Percentiles rank a stretch among this genome's conserved stretches.
Conservation (phyloP, 805 yeast species). For the Nakazawaea wyomingensis region DNA sequence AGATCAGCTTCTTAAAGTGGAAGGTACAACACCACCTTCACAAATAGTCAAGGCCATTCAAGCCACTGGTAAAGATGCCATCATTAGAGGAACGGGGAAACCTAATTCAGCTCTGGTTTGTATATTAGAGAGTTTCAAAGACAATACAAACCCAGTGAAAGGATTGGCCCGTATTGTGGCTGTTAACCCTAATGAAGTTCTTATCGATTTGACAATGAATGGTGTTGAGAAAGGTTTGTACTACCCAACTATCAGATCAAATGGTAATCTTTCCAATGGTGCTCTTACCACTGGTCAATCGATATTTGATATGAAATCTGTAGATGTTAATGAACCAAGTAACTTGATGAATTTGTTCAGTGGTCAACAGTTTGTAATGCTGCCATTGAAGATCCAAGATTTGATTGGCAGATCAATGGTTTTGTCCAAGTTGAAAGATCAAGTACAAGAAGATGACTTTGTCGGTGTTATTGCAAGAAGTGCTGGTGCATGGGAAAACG, state of each 20-base stretch:
- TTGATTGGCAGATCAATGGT: conserved; percentile 68
- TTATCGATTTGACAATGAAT: conserved; percentile 75
- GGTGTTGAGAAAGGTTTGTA: conserved; percentile 64
- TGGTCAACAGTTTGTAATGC: conserved; percentile 42
- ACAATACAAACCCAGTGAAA: conserved; percentile 55
- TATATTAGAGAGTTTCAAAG: conserved; percentile 69
- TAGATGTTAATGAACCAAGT: conserved; percentile 29
- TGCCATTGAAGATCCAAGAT: conserved; percentile 45
- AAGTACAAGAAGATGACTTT: conserved; percentile 39
- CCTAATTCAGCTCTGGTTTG: conserved; percentile 90
- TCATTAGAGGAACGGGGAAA: conserved; percentile 84
- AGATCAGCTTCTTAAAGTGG: conserved; percentile 58
- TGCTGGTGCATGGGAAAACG: conserved; percentile 97
- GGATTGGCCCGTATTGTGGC: conserved; percentile 86
- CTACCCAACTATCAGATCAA: conserved; percentile 59
- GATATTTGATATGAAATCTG: conserved; percentile 39
- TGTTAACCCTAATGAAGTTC: conserved; percentile 42
- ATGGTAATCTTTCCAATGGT: conserved; percentile 76
- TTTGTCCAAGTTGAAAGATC: conserved; percentile 35
- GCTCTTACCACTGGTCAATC: conserved; percentile 59
- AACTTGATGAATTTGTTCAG: conserved; percentile 28
- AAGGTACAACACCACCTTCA: conserved; percentile 75
- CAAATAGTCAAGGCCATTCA: conserved; percentile 63
- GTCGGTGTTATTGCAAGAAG: conserved; percentile 93
- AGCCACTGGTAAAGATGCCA: conserved; percentile 78